These are phyloP conservation scores for Aureobasidium melanogenum DNA, from an alignment of 2,329 filamentous ascomycete genomes.

Conservation along the genomic window DNA sequence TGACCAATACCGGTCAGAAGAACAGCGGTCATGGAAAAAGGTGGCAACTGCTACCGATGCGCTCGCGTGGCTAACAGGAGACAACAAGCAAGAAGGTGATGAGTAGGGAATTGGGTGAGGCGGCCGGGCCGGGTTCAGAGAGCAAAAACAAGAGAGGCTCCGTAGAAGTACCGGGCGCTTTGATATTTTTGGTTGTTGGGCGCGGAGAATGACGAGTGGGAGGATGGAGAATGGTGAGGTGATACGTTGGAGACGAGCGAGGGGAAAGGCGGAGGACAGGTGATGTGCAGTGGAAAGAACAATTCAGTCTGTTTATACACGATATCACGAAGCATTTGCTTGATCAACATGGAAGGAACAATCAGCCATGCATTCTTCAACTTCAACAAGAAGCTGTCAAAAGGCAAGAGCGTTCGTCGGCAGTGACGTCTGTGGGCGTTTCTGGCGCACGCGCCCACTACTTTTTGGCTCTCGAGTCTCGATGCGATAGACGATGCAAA, in stretches of 20 bases:
- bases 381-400: not conserved
- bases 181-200: not conserved
- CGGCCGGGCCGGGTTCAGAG: not conserved
- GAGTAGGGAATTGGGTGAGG: not conserved
- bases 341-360: not conserved
- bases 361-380: not conserved
- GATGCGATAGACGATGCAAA: not conserved
- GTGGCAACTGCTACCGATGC: not conserved
- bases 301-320: not conserved
- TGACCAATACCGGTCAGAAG: not conserved
- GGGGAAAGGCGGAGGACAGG: slow-evolving; percentile 6
- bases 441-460: not conserved
- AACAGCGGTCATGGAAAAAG: not conserved
- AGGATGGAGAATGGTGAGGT: slow-evolving; percentile 3
- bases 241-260: slow-evolving; percentile 2
- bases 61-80: not conserved
- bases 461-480: not conserved
- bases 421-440: not conserved
- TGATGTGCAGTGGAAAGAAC: not conserved
- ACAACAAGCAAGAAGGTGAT: not conserved
- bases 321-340: not conserved
- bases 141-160: slow-evolving; percentile 1
- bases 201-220: slow-evolving; percentile 8
- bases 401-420: not conserved
- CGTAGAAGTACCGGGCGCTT: slow-evolving; percentile 11